Evolutionary conservation across 192 early-diverging fungal genomes (phyloP), one percentile per base, ranked within the genome.

Genomic region (Gorgonomyces haynaldii): DNA sequence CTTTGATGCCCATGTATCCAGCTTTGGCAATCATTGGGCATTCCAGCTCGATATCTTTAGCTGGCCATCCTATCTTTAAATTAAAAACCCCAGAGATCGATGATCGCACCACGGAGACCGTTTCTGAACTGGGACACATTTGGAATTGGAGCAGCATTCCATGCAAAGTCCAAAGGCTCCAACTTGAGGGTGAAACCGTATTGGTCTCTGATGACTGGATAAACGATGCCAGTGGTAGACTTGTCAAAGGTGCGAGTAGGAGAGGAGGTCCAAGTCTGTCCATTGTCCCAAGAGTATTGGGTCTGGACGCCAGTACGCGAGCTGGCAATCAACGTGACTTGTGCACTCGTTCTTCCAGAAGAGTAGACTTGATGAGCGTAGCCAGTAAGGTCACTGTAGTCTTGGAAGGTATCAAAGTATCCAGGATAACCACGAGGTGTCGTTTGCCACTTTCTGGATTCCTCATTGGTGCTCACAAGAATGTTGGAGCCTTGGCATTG

Each of bases 21-120:
- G 55, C 55, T 22, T 55, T 57, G 4, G 36, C 55, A 7, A 57
- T 13, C 22, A 56, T 41, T 32, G 20, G 23, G 30, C 55, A 57
- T 29, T 57, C 55, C 10, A 19, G 16, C 29, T 20, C 31, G 31
- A 57, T 54, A 35, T 57, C 55, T 6, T 57, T 52, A 31, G n/a
- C 46, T 16, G 53, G 53, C 55, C 55, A 57, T 8, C 57, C 54
- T 26, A 59, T 56, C n/a, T n/a, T n/a, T n/a, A n/a, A n/a, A n/a
- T n/a, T n/a, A n/a, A n/a, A n/a, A n/a, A n/a, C n/a, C n/a, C n/a
- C n/a, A 59, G 3, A 59, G 57, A 26, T 59, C 57, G 20, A 57
- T 46, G 25, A 59, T 59, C 19, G 57, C 57, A 12, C 57, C 57
- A 27, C 36, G 31, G 27, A 45, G 55, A 5, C 55, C 55, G 19